Base-by-base conservation (phyloP, 75 land plant species). In the Pinus albicaulis region DNA sequence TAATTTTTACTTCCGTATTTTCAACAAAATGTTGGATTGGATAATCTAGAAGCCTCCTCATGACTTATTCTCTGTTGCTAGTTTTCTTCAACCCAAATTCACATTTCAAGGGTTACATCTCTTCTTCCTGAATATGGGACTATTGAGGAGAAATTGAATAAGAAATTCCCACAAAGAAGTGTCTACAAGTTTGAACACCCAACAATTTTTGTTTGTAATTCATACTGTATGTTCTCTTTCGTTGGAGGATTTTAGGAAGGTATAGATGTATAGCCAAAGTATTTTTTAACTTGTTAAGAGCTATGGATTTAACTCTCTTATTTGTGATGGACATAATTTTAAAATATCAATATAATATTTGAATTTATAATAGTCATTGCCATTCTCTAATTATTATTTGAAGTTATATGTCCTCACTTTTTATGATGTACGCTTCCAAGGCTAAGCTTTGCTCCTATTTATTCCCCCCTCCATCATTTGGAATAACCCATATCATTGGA, bases 11-110 rank as follows among this genome's bases (percentile, higher is more conserved):
- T 68, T 3, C 11, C 0, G 48, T 68, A 19, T 72, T 22, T 72
- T 38, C 88, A 86, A 86, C 76, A 86, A 79, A 80, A 82, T 72
- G 81, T 86, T 77, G 82, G 86, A 3, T 70, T 86, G 66, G 88
- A 86, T 80, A 82, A 86, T 73, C 57, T 86, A 66, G 83, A 86
- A 75, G 86, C 86, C 15, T 83, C 84, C 4, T 83, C 70, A 80
- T n/a, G 71, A 38, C 12, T 1, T 44, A 68, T 38, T 68, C 48
- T 19, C 71, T 68, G 68, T 20, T 64, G 68, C 16, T 64, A n/a
- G 41, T 68, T 36, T 68, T 68, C 48, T 68, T 38, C 71, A 68
- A 36, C 13, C 19, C n/a, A 17, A 28, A 4, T 68, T 61, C 31
- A 24, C 31, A 61, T 22, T 61, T 24, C 12, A 25, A 61, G 26